A percentile compares a stretch with the other conserved stretches of the same genome.
Conservation (phyloP, 192 early-diverging fungal genomes). For the Borealophlyctis nickersoniae region DNA sequence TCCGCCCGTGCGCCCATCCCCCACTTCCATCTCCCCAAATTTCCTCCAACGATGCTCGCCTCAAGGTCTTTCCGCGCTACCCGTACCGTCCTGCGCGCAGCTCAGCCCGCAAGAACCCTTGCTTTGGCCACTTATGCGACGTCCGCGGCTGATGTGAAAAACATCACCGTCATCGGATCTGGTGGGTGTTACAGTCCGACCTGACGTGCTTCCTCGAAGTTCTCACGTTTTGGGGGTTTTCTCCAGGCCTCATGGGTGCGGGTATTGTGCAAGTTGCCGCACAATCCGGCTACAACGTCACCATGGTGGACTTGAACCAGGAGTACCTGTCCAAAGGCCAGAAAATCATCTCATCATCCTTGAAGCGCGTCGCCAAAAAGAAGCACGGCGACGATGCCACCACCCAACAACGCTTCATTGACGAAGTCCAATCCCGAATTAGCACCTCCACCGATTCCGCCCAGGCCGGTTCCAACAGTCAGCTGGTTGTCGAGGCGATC, state of each 20-base stretch:
- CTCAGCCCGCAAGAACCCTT: background rate
- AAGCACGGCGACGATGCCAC: constrained; percentile 71
- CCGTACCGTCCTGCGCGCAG: background rate
- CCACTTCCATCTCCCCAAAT: constrained; percentile 8
- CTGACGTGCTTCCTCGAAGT: background rate
- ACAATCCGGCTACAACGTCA: constrained; percentile 73
- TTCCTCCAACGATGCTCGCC: constrained; percentile 7
- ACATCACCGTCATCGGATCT: constrained; percentile 80
- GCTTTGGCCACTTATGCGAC: constrained; percentile 12
- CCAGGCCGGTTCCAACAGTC: constrained; percentile 59
- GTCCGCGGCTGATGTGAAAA: constrained; percentile 49
- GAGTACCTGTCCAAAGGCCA: constrained; percentile 74
- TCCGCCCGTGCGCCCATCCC: no score
- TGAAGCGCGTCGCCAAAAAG: constrained; percentile 87
- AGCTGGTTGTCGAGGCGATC: constrained; percentile 92
- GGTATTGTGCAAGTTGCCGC: constrained; percentile 76
- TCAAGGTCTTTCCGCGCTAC: background rate
- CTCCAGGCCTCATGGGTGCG: constrained; percentile 21
- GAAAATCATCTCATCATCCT: constrained; percentile 79
- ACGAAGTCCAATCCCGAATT: constrained; percentile 68
- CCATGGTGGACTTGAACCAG: constrained; percentile 78
- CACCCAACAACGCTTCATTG: constrained; percentile 53
- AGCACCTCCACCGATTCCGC: constrained; percentile 60
- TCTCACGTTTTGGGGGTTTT: background rate
- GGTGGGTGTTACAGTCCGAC: constrained; percentile 35